A percentile compares a stretch with the other conserved stretches of the same genome.
phyloP scores from a whole-genome alignment of 768 basidiomycete species.

The Leccinum incarnatum region DNA sequence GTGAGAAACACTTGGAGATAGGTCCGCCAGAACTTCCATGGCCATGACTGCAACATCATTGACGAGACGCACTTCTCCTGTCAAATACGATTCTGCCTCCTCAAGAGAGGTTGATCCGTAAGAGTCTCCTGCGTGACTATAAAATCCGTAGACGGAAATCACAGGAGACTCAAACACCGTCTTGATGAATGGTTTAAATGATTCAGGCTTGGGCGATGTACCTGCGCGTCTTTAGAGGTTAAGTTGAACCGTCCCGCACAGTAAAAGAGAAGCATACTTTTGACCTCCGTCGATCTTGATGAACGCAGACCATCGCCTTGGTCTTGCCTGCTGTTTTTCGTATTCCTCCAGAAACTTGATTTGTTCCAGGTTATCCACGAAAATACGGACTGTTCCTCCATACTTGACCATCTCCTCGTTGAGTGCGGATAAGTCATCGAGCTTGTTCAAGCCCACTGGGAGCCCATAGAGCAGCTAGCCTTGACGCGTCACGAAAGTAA shows the following conservation, averaged over 20 bases:
- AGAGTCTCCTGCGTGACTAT: constrained; percentile 74
- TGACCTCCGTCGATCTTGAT: constrained; percentile 78
- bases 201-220: constrained; percentile 47
- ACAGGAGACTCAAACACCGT: constrained; percentile 50
- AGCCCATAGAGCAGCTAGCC: constrained; percentile 79
- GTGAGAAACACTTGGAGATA: constrained; percentile 31
- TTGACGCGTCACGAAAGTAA: constrained; percentile 4
- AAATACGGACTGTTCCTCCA: constrained; percentile 62
- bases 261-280: constrained; percentile 47
- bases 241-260: constrained; percentile 4
- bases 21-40: constrained; percentile 42
- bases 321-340: constrained; percentile 40
- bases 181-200: constrained; percentile 55
- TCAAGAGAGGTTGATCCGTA: constrained; percentile 71
- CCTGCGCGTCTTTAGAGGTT: constrained; percentile 65
- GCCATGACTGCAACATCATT: constrained; percentile 62
- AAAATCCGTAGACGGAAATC: constrained; percentile 77
- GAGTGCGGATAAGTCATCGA: constrained; percentile 63
- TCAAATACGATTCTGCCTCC: constrained; percentile 64
- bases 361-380: constrained; percentile 78
- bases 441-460: constrained; percentile 67
- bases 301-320: constrained; percentile 69
- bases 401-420: constrained; percentile 51
- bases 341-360: constrained; percentile 61
- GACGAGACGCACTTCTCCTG: constrained; percentile 67